phyloP scores from a whole-genome alignment of 768 basidiomycete genomes.

The Coprinopsis marcescibilis region DNA sequence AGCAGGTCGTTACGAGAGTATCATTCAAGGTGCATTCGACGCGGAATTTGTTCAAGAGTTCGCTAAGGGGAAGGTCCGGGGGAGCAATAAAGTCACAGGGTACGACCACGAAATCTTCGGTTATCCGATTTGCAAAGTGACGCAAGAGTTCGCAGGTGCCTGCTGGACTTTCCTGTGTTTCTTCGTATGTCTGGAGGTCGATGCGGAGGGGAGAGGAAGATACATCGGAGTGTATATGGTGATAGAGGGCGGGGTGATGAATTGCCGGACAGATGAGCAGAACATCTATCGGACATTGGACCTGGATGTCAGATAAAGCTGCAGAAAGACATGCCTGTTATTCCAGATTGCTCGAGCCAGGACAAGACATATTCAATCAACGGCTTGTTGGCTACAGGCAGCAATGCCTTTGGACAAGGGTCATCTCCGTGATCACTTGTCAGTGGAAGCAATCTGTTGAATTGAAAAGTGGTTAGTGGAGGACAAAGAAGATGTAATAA shows the following conservation, averaged over 20 bases:
- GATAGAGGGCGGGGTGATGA: conserved; percentile 71
- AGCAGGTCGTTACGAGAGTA: conserved; percentile 60
- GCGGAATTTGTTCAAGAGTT: conserved; percentile 78
- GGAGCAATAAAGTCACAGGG: conserved; percentile 91
- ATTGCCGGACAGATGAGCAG: conserved; percentile 78
- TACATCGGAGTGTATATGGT: conserved; percentile 78
- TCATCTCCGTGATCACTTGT: conserved; percentile 76
- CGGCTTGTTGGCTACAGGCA: conserved; percentile 84
- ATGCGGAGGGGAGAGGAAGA: conserved; percentile 64
- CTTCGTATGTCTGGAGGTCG: conserved; percentile 77
- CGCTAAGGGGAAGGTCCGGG: conserved; percentile 58
- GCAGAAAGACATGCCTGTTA: conserved; percentile 52
- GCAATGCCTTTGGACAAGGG: conserved; percentile 79
- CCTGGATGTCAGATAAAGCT: conserved; percentile 11
- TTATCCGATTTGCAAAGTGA: conserved; percentile 71
- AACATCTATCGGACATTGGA: conserved; percentile 50
- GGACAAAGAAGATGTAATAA: conserved; percentile 1
- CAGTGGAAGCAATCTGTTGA: conserved; percentile 62
- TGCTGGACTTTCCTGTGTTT: conserved; percentile 54
- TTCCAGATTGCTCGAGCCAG: conserved; percentile 86
- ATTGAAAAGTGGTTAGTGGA: conserved; percentile 15
- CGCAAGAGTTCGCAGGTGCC: conserved; percentile 75
- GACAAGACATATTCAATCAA: conserved; percentile 77
- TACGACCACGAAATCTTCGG: conserved; percentile 81
- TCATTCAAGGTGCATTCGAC: conserved; percentile 60